phyloP scores from a whole-genome alignment of 768 basidiomycete species.

The Gelatoporia subvermispora region DNA sequence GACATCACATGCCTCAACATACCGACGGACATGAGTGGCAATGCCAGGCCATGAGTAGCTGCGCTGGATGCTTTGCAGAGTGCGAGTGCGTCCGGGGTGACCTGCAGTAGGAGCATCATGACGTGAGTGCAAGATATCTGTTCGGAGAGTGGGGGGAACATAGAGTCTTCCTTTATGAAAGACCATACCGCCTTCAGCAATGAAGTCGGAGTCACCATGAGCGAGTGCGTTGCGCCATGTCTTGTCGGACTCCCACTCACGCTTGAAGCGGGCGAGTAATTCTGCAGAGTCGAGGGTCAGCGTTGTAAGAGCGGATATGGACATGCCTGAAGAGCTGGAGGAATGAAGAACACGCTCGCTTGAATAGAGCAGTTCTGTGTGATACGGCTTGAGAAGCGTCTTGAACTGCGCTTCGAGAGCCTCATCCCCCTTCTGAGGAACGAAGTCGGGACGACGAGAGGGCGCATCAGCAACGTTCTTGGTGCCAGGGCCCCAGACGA shows the following conservation, averaged over 20 bases:
- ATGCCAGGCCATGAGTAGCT: conserved; percentile 39
- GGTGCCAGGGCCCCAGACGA: conserved; percentile 27
- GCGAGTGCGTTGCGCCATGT: conserved; percentile 17
- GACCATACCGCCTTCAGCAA: conserved; percentile 11
- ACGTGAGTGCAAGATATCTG: conserved; percentile 23
- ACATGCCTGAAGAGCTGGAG: not conserved
- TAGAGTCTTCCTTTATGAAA: conserved; percentile 24
- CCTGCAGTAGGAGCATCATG: conserved; percentile 37
- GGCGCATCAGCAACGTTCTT: conserved; percentile 20
- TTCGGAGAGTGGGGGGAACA: conserved; percentile 28
- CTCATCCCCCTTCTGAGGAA: conserved; percentile 18
- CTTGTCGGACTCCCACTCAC: conserved; percentile 4
- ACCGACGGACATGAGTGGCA: conserved; percentile 21
- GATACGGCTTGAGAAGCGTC: conserved; percentile 5
- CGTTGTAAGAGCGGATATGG: conserved; percentile 13
- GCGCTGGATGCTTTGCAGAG: conserved; percentile 24
- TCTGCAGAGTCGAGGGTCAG: conserved; percentile 16
- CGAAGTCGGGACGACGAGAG: conserved; percentile 19
- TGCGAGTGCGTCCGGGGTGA: conserved; percentile 35
- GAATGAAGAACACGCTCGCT: not conserved
- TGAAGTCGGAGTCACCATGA: conserved; percentile 11
- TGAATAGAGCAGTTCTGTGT: conserved; percentile 6
- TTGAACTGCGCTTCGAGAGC: conserved; percentile 6
- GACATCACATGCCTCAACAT: conserved; percentile 26
- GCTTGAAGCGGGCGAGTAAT: conserved; percentile 15